Base-by-base conservation (phyloP, 306 rosid species). In the Trichosanthes truncata region DNA sequence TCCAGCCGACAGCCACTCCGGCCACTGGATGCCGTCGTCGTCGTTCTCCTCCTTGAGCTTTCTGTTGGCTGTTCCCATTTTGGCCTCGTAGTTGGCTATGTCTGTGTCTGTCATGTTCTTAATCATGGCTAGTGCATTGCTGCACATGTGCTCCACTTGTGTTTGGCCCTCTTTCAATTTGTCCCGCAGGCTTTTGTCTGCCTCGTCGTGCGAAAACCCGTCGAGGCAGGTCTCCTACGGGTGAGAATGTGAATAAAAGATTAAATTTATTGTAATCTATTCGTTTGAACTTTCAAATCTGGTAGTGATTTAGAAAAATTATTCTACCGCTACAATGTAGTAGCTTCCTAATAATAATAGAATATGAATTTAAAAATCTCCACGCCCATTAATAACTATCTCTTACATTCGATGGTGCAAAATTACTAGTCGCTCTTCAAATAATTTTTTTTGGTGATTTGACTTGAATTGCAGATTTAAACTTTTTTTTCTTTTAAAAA, bases 91-190 rank as follows among this genome's bases (percentile, higher is more conserved):
- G 4, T 75, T 76, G 9, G 87, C 91, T 3, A 92, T 88, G 49
- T 92, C 97, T 3, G 72, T 79, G 33, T 90, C 97, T 0, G 97
- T 93, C 93, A 95, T 84, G 87, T 93, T 95, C 72, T 87, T 89
- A 4, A 86, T 89, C 97, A 92, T 90, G 17, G 98, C 97, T 46
- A 95, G 33, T 0, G 91, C 96, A 61, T 92, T 95, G 45, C 98
- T 95, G 53, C 96, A 92, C 96, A 95, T 74, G 36, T 41, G 83
- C 45, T 89, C 98, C 31, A 95, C 89, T 21, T 91, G 87, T 0
- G 49, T 23, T 74, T 87, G 85, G 0, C 97, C 97, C 4, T 78
- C 41, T 15, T 51, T 20, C 17, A 94, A 31, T 1, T 36, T 84
- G 53, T 86, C 71, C 29, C 97, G 76, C 13, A 91, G 84, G 7